These are phyloP conservation scores for Hortaea werneckii DNA, from an alignment of 2,329 filamentous ascomycete genomes.

Conservation along the genomic window DNA sequence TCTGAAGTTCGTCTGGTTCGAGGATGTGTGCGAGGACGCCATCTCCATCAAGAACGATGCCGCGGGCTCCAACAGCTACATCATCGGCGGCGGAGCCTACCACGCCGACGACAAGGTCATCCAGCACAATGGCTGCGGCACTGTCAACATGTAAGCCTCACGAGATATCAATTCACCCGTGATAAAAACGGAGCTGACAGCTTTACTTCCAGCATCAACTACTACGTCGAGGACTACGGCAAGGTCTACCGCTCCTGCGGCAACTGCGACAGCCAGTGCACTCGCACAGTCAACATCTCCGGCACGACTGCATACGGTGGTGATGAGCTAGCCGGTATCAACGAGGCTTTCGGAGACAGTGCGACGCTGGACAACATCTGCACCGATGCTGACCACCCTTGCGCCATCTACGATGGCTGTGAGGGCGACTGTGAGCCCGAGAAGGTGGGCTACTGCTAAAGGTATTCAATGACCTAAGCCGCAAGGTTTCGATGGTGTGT, in stretches of 20 bases:
- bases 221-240: conserved; percentile 35
- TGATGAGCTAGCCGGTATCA: conserved; percentile 38
- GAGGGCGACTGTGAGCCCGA: conserved; percentile 19
- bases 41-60: conserved; percentile 24
- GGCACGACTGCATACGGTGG: conserved; percentile 35
- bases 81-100: conserved; percentile 30
- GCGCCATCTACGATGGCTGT: conserved; percentile 21
- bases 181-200: too few species aligned
- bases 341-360: conserved; percentile 35
- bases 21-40: conserved; percentile 26
- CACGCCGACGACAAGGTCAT: conserved; percentile 31
- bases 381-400: conserved; percentile 18
- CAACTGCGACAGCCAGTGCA: conserved; percentile 34
- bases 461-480: not conserved
- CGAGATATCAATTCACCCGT: not conserved
- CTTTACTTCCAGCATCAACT: conserved; percentile 18
- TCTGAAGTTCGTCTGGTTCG: conserved; percentile 40
- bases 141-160: conserved; percentile 18
- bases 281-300: conserved; percentile 36
- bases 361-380: conserved; percentile 32
- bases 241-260: conserved; percentile 44
- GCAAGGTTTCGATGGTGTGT: too few species aligned
- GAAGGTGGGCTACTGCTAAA: conserved; percentile 15
- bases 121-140: conserved; percentile 34
- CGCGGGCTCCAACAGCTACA: conserved; percentile 9